A percentile compares a stretch with the other conserved stretches of the same genome.
phyloP scores from a whole-genome alignment of 2,329 filamentous ascomycete species.

The Xylariaceae sp. region DNA sequence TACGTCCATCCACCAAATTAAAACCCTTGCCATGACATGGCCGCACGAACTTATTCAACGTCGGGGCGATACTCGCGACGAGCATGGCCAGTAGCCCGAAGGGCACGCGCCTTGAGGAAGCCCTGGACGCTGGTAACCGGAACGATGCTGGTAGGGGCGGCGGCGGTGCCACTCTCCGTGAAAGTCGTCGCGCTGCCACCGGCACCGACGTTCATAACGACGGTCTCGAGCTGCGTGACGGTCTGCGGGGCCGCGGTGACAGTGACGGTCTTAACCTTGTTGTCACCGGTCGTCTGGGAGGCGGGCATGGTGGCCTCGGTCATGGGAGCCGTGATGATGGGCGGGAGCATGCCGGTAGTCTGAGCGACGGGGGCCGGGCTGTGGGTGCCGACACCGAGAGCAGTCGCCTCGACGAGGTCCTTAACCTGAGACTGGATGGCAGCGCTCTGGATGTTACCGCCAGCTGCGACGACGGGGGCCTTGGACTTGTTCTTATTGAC shows the following conservation, averaged over 20 bases:
- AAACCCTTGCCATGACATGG: no score
- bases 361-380: slow-evolving; percentile 24
- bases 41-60: no score
- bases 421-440: slow-evolving; percentile 43
- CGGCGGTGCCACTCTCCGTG: slow-evolving; percentile 1
- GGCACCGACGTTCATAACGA: slow-evolving; percentile 27
- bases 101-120: slow-evolving; percentile 22
- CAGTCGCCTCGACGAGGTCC: slow-evolving; percentile 35
- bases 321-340: background rate
- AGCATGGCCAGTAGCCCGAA: slow-evolving; percentile 25
- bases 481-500: slow-evolving; percentile 27
- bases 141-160: slow-evolving; percentile 19
- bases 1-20: no score
- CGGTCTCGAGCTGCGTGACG: slow-evolving; percentile 36
- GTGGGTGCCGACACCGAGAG: slow-evolving; percentile 29
- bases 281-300: slow-evolving; percentile 16
- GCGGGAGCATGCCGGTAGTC: slow-evolving; percentile 11
- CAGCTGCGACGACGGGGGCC: slow-evolving; percentile 35
- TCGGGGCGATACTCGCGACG: slow-evolving; percentile 11
- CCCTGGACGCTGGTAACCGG: slow-evolving; percentile 25
- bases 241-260: slow-evolving; percentile 39
- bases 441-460: slow-evolving; percentile 26
- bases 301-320: slow-evolving; percentile 13
- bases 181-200: slow-evolving; percentile 1
- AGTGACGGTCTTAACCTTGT: slow-evolving; percentile 37